A percentile compares a stretch with the other conserved stretches of the same genome.
Evolutionary conservation across 768 basidiomycete genomes (phyloP).

Genomic region (Cantharellus cinnabarinus): DNA sequence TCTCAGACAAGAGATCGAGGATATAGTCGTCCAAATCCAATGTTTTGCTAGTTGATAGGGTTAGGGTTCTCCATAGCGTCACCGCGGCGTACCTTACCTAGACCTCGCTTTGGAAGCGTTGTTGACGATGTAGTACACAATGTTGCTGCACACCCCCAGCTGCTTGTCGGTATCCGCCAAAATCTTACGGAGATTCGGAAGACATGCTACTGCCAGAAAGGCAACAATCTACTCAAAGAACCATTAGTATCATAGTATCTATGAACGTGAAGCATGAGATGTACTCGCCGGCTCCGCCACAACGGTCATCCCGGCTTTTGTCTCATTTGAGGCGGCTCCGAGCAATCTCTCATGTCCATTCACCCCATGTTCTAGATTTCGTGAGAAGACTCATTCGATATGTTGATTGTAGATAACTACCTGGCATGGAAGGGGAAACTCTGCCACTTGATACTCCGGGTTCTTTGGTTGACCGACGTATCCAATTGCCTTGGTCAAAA

Average conservation of each 20-base stretch:
- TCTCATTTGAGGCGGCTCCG: neutral
- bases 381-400: neutral
- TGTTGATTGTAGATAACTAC: neutral
- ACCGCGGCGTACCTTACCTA: constrained; percentile 26
- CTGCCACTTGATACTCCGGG: constrained; percentile 40
- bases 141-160: constrained; percentile 53
- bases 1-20: constrained; percentile 50
- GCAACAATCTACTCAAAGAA: neutral
- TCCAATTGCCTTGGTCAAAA: constrained; percentile 61
- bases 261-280: neutral
- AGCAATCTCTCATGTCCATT: too few species aligned
- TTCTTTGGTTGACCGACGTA: constrained; percentile 47
- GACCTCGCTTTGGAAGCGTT: constrained; percentile 63
- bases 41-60: constrained; percentile 28
- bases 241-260: neutral
- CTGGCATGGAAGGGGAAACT: constrained; percentile 15
- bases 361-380: too few species aligned
- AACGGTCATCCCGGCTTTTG: neutral
- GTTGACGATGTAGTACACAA: constrained; percentile 64
- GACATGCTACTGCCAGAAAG: neutral
- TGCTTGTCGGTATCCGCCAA: constrained; percentile 73
- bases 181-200: constrained; percentile 62
- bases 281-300: neutral
- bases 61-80: neutral
- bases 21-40: constrained; percentile 53